phyloP scores from a whole-genome alignment of 1,284 basidiomycete genomes.

The Marasmius fiardii region DNA sequence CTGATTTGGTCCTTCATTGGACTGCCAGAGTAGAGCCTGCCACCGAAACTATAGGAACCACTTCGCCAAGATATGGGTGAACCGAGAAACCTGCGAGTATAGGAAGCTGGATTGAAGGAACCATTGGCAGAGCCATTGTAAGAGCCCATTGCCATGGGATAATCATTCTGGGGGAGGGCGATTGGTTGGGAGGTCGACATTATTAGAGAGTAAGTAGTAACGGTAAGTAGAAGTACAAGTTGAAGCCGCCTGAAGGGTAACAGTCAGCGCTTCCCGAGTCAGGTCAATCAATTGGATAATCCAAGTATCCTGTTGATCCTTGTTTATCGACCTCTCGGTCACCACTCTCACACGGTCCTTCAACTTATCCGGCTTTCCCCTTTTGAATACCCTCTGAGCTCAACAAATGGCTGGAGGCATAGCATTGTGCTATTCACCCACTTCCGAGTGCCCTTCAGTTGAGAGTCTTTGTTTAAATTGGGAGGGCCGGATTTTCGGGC shows the following conservation, averaged over 20 bases:
- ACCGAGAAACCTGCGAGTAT: slow-evolving; percentile 62
- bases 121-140: slow-evolving; percentile 42
- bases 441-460: too few relatives aligned
- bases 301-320: not conserved
- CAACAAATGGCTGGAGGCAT: too few relatives aligned
- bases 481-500: too few relatives aligned
- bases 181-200: slow-evolving; percentile 52
- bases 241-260: slow-evolving; percentile 1
- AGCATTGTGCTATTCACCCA: too few relatives aligned
- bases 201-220: slow-evolving; percentile 4
- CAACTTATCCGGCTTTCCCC: not conserved
- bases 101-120: slow-evolving; percentile 59
- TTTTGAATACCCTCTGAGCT: not conserved
- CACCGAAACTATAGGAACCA: slow-evolving; percentile 58
- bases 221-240: slow-evolving; percentile 7
- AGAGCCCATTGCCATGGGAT: slow-evolving; percentile 42
- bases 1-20: slow-evolving; percentile 54
- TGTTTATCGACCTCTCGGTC: not conserved
- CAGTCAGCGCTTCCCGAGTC: slow-evolving; percentile 1
- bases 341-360: not conserved
- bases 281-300: not conserved
- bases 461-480: too few relatives aligned
- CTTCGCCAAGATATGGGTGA: slow-evolving; percentile 68
- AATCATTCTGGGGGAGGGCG: slow-evolving; percentile 39
- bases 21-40: slow-evolving; percentile 50